Conservation (phyloP, 2,329 filamentous ascomycete species). For the Pseudogymnoascus sp. region DNA sequence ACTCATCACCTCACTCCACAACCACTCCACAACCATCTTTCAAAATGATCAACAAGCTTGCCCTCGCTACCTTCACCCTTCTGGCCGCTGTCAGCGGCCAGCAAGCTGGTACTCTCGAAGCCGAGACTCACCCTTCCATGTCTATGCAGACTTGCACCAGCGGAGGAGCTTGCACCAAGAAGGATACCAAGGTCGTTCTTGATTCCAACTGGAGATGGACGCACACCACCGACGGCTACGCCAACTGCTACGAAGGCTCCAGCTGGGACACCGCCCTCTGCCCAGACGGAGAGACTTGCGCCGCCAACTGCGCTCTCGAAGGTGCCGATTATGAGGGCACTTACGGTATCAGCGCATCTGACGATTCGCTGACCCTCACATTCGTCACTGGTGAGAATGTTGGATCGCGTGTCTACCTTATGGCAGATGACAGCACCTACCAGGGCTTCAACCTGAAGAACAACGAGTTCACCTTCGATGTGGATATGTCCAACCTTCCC, state of each 20-base stretch:
- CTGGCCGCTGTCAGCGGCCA: slow-evolving; percentile 36
- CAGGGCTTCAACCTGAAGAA: slow-evolving; percentile 53
- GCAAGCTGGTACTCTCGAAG: slow-evolving; percentile 34
- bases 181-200: slow-evolving; percentile 39
- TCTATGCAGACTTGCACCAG: slow-evolving; percentile 40
- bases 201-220: slow-evolving; percentile 49
- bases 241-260: slow-evolving; percentile 30
- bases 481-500: slow-evolving; percentile 55
- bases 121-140: slow-evolving; percentile 41
- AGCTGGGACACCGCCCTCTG: slow-evolving; percentile 34
- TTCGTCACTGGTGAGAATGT: slow-evolving; percentile 44
- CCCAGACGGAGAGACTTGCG: slow-evolving; percentile 33
- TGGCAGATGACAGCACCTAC: slow-evolving; percentile 51
- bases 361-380: slow-evolving; percentile 41
- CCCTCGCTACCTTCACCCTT: slow-evolving; percentile 29
- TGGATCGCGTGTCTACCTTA: slow-evolving; percentile 51
- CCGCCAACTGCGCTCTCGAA: slow-evolving; percentile 41
- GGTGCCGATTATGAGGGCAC: slow-evolving; percentile 41
- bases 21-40: slow-evolving; percentile 6
- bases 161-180: slow-evolving; percentile 36
- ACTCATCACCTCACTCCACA: slow-evolving; percentile 6
- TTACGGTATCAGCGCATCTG: slow-evolving; percentile 43
- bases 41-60: slow-evolving; percentile 9
- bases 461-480: slow-evolving; percentile 61
- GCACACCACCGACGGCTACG: slow-evolving; percentile 34